Conservation (phyloP, 257 asterid species). For the Przewalskia tangutica region DNA sequence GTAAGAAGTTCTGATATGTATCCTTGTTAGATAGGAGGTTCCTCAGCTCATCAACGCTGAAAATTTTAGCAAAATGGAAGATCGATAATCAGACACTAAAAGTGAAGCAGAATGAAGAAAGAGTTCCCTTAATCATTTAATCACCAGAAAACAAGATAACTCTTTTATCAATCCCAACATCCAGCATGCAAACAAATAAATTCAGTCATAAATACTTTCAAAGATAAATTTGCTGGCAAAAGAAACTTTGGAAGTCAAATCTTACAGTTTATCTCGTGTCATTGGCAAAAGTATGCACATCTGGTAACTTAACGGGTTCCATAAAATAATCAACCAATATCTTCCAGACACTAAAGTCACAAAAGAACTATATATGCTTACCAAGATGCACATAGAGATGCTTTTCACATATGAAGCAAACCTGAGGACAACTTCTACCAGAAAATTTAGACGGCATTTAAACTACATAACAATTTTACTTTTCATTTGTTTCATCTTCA, state of each 20-base stretch:
- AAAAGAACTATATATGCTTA: neutral
- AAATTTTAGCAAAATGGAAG: neutral
- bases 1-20: conserved; percentile 63
- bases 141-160: neutral
- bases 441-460: neutral
- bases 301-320: neutral
- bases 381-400: neutral
- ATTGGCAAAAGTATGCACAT: neutral
- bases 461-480: neutral
- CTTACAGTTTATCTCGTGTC: neutral
- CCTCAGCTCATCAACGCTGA: conserved; percentile 79
- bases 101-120: neutral
- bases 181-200: neutral
- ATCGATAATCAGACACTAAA: neutral
- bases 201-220: neutral
- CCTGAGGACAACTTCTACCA: neutral
- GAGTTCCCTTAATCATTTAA: neutral
- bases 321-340: neutral
- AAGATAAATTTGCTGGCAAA: neutral
- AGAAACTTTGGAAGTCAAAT: neutral
- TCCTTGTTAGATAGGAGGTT: conserved; percentile 73
- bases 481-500: neutral
- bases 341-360: neutral
- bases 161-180: neutral
- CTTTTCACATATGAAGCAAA: neutral